phyloP scores from a whole-genome alignment of 257 asterid genomes.

The Anisodus acutangulus region DNA sequence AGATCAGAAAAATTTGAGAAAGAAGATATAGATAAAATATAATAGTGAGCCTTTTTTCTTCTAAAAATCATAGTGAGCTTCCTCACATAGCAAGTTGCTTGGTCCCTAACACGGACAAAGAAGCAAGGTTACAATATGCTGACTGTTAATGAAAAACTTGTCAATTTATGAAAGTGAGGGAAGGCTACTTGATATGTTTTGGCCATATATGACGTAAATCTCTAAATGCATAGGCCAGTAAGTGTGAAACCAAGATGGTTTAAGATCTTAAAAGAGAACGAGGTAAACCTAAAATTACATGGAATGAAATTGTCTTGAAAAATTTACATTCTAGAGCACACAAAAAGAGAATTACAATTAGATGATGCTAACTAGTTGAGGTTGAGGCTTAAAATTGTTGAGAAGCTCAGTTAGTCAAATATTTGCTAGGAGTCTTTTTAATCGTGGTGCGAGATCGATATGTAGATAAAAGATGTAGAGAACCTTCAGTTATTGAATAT shows the following conservation, averaged over 20 bases:
- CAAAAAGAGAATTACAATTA: background rate
- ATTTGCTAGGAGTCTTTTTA: background rate
- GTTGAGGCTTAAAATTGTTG: background rate
- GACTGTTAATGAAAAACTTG: background rate
- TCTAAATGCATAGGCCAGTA: background rate
- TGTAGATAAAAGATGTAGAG: background rate
- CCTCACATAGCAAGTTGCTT: background rate
- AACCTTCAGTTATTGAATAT: background rate
- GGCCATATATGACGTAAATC: background rate
- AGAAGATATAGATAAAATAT: background rate
- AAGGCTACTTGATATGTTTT: background rate
- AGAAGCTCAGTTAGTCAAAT: background rate
- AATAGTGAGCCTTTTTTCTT: no score
- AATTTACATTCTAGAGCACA: background rate
- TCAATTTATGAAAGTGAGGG: slow-evolving; percentile 6
- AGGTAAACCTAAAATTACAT: background rate
- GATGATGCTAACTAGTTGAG: background rate
- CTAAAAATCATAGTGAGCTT: background rate
- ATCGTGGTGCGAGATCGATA: background rate
- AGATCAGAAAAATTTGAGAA: background rate
- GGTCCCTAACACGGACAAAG: background rate
- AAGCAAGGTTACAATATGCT: background rate
- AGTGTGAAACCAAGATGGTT: background rate
- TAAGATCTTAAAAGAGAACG: background rate
- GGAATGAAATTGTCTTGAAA: background rate